Conservation (phyloP, 306 rosid species). For the Quercus mongolica region DNA sequence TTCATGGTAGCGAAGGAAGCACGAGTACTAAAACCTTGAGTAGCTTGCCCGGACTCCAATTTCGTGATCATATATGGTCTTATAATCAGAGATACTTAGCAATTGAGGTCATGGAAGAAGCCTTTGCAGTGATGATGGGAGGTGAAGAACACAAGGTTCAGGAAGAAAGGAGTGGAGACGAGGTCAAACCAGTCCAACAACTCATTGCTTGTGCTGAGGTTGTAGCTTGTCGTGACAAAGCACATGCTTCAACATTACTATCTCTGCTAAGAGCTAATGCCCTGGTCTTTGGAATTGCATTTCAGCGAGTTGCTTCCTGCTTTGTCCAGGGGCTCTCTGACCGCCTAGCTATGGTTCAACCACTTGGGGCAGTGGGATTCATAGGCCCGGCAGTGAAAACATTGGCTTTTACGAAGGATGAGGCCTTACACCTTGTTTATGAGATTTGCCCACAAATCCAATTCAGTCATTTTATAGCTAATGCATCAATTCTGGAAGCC, state of each 20-base stretch:
- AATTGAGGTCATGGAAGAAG: constrained; percentile 67
- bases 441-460: constrained; percentile 80
- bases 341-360: constrained; percentile 52
- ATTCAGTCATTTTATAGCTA: constrained; percentile 72
- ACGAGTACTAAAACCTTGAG: constrained; percentile 10
- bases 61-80: constrained; percentile 72
- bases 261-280: constrained; percentile 63
- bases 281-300: constrained; percentile 71
- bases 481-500: constrained; percentile 76
- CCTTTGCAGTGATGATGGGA: constrained; percentile 27
- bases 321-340: constrained; percentile 71
- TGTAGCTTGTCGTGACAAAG: constrained; percentile 78
- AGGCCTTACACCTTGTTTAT: constrained; percentile 66
- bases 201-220: constrained; percentile 86
- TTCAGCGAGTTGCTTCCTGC: constrained; percentile 87
- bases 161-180: constrained; percentile 57
- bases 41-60: constrained; percentile 33
- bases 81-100: constrained; percentile 58
- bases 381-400: constrained; percentile 28
- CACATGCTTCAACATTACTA: constrained; percentile 56
- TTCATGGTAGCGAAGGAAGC: neutral
- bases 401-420: constrained; percentile 48
- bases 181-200: constrained; percentile 76
- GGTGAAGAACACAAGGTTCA: constrained; percentile 23
- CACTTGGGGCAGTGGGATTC: constrained; percentile 39